Percentiles rank a stretch among this genome's conserved stretches.
These are phyloP conservation scores for Quercus parvula DNA, from an alignment of 306 rosid species.

Conservation along the genomic window DNA sequence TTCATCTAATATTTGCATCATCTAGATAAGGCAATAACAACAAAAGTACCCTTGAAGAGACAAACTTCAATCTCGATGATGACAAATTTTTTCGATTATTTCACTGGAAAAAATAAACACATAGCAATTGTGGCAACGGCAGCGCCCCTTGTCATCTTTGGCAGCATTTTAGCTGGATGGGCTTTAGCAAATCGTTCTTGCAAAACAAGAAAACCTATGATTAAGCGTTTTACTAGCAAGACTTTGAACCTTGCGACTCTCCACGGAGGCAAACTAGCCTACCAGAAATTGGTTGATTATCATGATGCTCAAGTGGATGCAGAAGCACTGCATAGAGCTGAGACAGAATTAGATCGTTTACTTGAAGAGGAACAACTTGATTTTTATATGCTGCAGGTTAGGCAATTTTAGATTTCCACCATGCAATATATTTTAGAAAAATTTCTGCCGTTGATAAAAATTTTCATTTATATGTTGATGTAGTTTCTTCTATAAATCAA, in stretches of 20 bases:
- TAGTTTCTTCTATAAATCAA: too few species aligned
- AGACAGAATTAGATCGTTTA: slow-evolving; percentile 5
- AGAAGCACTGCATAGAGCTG: background rate
- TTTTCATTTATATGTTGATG: background rate
- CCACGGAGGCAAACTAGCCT: slow-evolving; percentile 46
- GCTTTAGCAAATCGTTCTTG: background rate
- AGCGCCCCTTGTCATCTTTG: slow-evolving; percentile 14
- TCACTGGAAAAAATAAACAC: slow-evolving; percentile 13
- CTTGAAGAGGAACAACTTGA: slow-evolving; percentile 31
- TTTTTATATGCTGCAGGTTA: slow-evolving; percentile 53
- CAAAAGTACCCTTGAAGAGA: background rate
- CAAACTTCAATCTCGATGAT: background rate
- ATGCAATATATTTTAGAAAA: too few species aligned
- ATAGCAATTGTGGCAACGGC: slow-evolving; percentile 19
- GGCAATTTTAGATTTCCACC: background rate
- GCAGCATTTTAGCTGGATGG: slow-evolving; percentile 19
- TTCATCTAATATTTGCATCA: too few species aligned
- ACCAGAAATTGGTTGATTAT: slow-evolving; percentile 38
- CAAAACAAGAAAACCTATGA: background rate
- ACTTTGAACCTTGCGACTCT: slow-evolving; percentile 39
- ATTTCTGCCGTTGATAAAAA: background rate
- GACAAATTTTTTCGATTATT: background rate
- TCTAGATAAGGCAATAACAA: too few species aligned
- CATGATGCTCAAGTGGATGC: slow-evolving; percentile 30
- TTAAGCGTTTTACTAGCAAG: slow-evolving; percentile 2